phyloP scores from a whole-genome alignment of 208 protist species.

The Leishmania mexicana region DNA sequence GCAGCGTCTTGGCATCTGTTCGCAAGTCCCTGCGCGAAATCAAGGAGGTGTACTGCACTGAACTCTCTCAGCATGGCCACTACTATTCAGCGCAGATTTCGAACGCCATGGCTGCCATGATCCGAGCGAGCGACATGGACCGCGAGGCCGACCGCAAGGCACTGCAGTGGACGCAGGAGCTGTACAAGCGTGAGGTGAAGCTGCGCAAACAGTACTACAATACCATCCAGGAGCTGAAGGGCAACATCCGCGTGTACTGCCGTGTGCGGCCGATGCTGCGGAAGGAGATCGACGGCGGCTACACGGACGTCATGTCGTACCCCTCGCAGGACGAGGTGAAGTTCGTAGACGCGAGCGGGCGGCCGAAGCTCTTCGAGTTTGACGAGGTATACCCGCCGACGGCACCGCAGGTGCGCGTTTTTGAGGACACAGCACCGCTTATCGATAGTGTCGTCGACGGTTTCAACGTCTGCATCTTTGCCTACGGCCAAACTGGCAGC shows the following conservation, averaged over 20 bases:
- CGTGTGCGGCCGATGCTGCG: constrained; percentile 90
- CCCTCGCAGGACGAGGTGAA: constrained; percentile 81
- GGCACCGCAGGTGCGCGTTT: constrained; percentile 82
- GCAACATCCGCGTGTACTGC: constrained; percentile 95
- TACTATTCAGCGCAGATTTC: constrained; percentile 74
- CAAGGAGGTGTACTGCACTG: constrained; percentile 58
- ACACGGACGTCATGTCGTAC: constrained; percentile 83
- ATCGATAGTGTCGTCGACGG: constrained; percentile 94
- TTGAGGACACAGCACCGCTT: constrained; percentile 92
- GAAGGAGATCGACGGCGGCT: constrained; percentile 73
- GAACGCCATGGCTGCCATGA: constrained; percentile 74
- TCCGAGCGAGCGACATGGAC: constrained; percentile 70
- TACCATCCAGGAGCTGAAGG: constrained; percentile 92
- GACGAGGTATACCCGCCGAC: constrained; percentile 88
- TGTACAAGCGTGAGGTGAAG: constrained; percentile 92
- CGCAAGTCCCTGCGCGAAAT: constrained; percentile 73
- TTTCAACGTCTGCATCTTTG: constrained; percentile 95
- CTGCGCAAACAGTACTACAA: constrained; percentile 94
- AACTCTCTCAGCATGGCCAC: constrained; percentile 67
- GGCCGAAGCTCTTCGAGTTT: constrained; percentile 92
- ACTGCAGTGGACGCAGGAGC: constrained; percentile 87
- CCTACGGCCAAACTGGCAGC: constrained; percentile 93
- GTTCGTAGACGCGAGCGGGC: constrained; percentile 70
- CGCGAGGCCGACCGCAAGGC: constrained; percentile 76
- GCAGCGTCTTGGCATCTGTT: constrained; percentile 52